Base-by-base conservation (phyloP, 2,329 filamentous ascomycete species). In the Aspergillus sp. region DNA sequence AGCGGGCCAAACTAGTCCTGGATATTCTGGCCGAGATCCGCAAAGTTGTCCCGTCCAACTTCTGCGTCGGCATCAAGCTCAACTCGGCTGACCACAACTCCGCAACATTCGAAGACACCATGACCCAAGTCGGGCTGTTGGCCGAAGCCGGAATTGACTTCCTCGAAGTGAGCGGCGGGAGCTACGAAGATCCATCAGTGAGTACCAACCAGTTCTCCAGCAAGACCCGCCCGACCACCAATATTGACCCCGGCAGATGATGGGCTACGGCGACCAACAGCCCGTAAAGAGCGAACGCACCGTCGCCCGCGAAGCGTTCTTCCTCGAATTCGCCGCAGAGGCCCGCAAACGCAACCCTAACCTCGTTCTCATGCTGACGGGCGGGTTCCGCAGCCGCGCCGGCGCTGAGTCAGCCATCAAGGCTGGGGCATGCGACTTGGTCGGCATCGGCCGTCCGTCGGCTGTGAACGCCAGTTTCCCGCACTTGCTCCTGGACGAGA, bases 161-260 rank as follows among this genome's bases (percentile, higher is more conserved):
- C 42, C 56, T 84, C 2, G 79, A 85, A 53, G 68, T 84, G 15
- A 75, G 70, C 12, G 80, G 80, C 0, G 79, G 80, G 0, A 71
- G 54, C 0, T 78, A 72, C 41, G 71, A 78, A 43, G 54, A 75
- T 34, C 66, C 73, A 0, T 45, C 41, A 31, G 69, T 73, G 46
- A 12, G 25, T n/a, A 6, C 37, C 24, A 33, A 45, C 24, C 35
- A 28, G 26, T 35, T 30, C 31, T 22, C 15, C 15, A 5, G 15
- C 15, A n/a, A n/a, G n/a, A n/a, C n/a, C n/a, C n/a, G n/a, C n/a
- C n/a, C n/a, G n/a, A n/a, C n/a, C n/a, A n/a, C 24, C 24, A 32
- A 10, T 4, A 14, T 8, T 14, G 14, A 12, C 14, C 14, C 16
- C 11, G 27, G 17, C 8, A 48, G 47, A 66, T 69, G 58, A 48